A percentile compares a stretch with the other conserved stretches of the same genome.
These are phyloP conservation scores for Collybiopsis confluens DNA, from an alignment of 768 basidiomycete genomes.

Conservation along the genomic window DNA sequence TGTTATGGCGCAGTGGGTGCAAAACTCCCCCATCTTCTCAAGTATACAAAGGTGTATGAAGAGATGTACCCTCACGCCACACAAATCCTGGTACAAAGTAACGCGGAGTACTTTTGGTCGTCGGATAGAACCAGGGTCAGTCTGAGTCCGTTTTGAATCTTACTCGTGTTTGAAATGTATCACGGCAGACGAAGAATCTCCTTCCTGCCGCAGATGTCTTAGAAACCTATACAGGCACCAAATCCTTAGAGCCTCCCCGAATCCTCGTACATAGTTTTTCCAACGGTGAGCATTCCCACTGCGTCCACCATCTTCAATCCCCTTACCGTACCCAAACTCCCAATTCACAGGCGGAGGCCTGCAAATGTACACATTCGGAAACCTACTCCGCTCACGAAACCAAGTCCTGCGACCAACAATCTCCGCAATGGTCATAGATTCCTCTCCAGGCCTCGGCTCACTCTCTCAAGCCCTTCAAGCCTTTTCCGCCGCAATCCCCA, in stretches of 20 bases:
- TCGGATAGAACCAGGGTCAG: slow-evolving; percentile 26
- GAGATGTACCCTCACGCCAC: slow-evolving; percentile 39
- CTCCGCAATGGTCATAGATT: slow-evolving; percentile 38
- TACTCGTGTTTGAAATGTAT: background rate
- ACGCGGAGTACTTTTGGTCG: slow-evolving; percentile 32
- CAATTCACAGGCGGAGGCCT: slow-evolving; percentile 32
- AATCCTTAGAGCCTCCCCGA: slow-evolving; percentile 19
- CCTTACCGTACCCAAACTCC: too few species aligned
- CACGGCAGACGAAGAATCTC: slow-evolving; percentile 24
- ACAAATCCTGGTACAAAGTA: slow-evolving; percentile 35
- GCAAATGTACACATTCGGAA: slow-evolving; percentile 31
- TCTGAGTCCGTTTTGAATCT: background rate
- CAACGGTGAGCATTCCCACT: slow-evolving; percentile 30
- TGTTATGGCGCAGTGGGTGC: slow-evolving; percentile 36
- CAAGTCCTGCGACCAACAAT: slow-evolving; percentile 16
- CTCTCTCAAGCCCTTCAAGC: slow-evolving; percentile 24
- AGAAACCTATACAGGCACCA: slow-evolving; percentile 30
- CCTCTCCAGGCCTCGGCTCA: slow-evolving; percentile 35
- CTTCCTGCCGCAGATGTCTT: slow-evolving; percentile 33
- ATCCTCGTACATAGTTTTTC: slow-evolving; percentile 46
- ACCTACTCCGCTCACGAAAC: slow-evolving; percentile 20
- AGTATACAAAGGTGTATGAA: slow-evolving; percentile 38
- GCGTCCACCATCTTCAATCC: too few species aligned
- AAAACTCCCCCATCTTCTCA: slow-evolving; percentile 37
- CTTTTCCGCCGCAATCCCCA: slow-evolving; percentile 26